Conservation (phyloP, 345 rosid species). For the Sapria himalayana region DNA sequence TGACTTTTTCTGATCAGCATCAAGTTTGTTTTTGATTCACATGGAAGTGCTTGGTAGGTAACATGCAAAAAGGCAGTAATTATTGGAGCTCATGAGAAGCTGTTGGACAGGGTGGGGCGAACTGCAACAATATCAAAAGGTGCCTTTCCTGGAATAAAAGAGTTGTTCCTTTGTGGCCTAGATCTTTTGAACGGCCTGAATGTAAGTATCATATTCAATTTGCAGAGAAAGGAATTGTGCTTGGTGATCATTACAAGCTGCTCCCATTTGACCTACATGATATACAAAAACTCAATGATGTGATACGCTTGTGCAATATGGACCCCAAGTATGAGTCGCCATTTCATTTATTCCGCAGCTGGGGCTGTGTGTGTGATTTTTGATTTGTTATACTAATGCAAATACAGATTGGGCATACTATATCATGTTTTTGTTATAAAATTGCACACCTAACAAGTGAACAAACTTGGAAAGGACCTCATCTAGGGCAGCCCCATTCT, state of each 20-base stretch:
- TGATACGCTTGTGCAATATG: conserved; percentile 50
- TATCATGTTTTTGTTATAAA: no score
- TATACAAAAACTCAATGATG: conserved; percentile 41
- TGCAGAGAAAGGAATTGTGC: conserved; percentile 78
- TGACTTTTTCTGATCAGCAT: no score
- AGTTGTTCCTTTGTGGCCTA: neutral
- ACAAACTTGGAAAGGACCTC: no score
- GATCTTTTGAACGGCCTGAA: neutral
- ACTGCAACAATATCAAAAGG: conserved; percentile 60
- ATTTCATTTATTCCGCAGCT: no score
- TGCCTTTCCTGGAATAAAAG: conserved; percentile 5
- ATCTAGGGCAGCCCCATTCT: no score
- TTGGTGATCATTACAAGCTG: conserved; percentile 72
- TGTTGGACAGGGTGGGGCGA: conserved; percentile 54
- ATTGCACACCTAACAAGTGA: no score
- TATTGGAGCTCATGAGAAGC: conserved; percentile 34
- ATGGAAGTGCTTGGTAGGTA: conserved; percentile 34
- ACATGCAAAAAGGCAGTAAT: conserved; percentile 73
- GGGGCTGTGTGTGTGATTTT: no score
- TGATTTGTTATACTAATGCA: neutral
- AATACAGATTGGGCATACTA: neutral
- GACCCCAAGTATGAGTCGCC: conserved; percentile 51
- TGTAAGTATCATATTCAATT: no score
- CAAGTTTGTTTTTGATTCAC: no score
- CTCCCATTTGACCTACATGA: conserved; percentile 79